Base-by-base conservation (phyloP, 2,329 filamentous ascomycete species). In the Hypoxylon sp. region DNA sequence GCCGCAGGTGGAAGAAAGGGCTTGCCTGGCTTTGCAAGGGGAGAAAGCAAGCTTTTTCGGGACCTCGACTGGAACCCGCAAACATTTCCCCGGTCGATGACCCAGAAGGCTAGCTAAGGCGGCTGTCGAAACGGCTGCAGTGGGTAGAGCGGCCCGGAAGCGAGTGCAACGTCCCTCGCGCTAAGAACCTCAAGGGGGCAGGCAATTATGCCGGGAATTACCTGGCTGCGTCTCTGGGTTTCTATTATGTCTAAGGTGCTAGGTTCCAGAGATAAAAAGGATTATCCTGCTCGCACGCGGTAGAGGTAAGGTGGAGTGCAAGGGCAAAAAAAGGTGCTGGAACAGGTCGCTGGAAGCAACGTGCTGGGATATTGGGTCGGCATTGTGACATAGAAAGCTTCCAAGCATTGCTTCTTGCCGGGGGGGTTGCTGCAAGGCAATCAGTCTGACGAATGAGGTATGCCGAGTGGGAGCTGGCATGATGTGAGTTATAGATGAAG, bases 61-160 rank as follows among this genome's bases (percentile, higher is more conserved):
- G 61, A 64, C 64, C 62, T 68, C 63, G 64, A 64, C 51, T 67
- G 55, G 64, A 64, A 62, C 64, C 36, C 67, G 64, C 51, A 30
- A 53, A 52, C 59, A 54, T 56, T 63, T 64, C 61, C 59, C 63
- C 60, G 64, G 63, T 68, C 67, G 61, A 57, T 61, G 67, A 67
- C 64, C 67, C 67, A 67, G 57, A 67, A 36, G 56, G 67, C 53
- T 57, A 64, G 44, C 57, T 52, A 69, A 50, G 52, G 67, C 64
- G 64, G 67, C 60, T 67, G 61, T 69, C 64, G 57, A 67, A 64
- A 64, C 67, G 64, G 64, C 61, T 67, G 57, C 61, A 64, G 61
- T 67, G 68, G 68, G 61, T 67, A 65, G 55, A 65, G 28, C 68
- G 68, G 68, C 46, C 65, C 68, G 68, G 68, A 67, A 69, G 63